These are phyloP conservation scores for Heritiera littoralis DNA, from an alignment of 345 rosid genomes.

Conservation along the genomic window DNA sequence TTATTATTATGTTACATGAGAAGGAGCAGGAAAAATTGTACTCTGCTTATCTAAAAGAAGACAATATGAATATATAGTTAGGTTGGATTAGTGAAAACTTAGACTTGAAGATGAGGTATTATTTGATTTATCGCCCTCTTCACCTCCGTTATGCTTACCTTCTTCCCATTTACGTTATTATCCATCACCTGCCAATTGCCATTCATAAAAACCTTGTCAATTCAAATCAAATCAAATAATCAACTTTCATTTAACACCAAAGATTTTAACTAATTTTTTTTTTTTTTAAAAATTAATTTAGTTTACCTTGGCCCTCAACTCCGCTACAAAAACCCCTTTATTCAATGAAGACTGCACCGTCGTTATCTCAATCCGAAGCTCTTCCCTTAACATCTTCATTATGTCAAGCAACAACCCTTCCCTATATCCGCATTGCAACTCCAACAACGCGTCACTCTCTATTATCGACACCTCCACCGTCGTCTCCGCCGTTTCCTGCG, in stretches of 20 bases:
- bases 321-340: slow-evolving; percentile 57
- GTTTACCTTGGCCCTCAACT: slow-evolving; percentile 82
- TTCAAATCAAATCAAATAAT: no score
- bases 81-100: no score
- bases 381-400: slow-evolving; percentile 70
- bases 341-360: slow-evolving; percentile 62
- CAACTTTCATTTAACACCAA: no score
- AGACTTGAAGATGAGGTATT: slow-evolving; percentile 39
- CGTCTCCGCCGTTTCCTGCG: slow-evolving; percentile 24
- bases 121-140: slow-evolving; percentile 70
- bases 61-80: no score
- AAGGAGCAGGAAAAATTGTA: no score
- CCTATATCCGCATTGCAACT: slow-evolving; percentile 68
- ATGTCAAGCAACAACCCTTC: slow-evolving; percentile 83
- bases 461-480: slow-evolving; percentile 90
- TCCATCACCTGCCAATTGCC: slow-evolving; percentile 64
- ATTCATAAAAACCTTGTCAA: no score
- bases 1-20: no score
- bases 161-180: slow-evolving; percentile 58
- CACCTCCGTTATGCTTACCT: slow-evolving; percentile 78
- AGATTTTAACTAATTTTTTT: no score
- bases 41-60: no score
- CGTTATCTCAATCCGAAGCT: slow-evolving; percentile 63
- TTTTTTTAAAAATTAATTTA: no score
- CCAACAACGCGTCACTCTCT: slow-evolving; percentile 80